A percentile compares a stretch with the other conserved stretches of the same genome.
phyloP scores from a whole-genome alignment of 2,329 filamentous ascomycete genomes.

The Colletotrichum sp. region DNA sequence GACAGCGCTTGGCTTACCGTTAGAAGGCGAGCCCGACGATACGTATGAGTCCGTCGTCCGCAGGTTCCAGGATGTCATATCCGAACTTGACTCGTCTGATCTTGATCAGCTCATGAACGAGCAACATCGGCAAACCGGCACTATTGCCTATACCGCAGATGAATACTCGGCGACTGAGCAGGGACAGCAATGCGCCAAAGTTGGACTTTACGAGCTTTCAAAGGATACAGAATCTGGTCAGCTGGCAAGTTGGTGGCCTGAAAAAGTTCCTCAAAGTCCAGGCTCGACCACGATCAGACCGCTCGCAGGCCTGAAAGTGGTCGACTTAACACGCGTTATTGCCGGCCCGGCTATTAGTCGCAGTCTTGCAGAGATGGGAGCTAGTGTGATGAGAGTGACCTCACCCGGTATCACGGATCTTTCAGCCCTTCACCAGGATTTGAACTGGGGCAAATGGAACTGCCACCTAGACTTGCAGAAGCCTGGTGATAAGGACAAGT shows the following conservation, averaged over 20 bases:
- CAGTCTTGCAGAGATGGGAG: conserved; percentile 48
- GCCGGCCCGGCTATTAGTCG: conserved; percentile 49
- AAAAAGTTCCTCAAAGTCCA: neutral
- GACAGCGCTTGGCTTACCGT: conserved; percentile 15
- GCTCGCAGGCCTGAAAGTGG: conserved; percentile 50
- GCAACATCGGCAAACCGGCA: conserved; percentile 28
- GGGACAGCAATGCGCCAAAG: conserved; percentile 23
- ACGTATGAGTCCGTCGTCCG: conserved; percentile 21
- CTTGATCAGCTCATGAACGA: conserved; percentile 25
- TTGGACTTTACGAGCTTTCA: conserved; percentile 21
- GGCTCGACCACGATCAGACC: conserved; percentile 39
- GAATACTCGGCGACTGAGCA: conserved; percentile 29
- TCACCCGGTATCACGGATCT: conserved; percentile 42
- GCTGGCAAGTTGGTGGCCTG: conserved; percentile 45
- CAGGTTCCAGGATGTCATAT: neutral
- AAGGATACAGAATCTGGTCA: conserved; percentile 24
- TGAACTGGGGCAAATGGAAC: conserved; percentile 56
- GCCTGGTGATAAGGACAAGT: neutral
- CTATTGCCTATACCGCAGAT: conserved; percentile 26
- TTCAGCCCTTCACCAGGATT: conserved; percentile 43
- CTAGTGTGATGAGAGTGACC: conserved; percentile 49
- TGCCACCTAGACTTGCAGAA: conserved; percentile 43
- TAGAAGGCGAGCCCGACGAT: conserved; percentile 20
- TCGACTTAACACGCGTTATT: conserved; percentile 53
- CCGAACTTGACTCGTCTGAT: conserved; percentile 21